Percentiles rank a stretch among this genome's conserved stretches.
Evolutionary conservation across 208 protist genomes (phyloP).

Genomic region (Crithidia thermophila): DNA sequence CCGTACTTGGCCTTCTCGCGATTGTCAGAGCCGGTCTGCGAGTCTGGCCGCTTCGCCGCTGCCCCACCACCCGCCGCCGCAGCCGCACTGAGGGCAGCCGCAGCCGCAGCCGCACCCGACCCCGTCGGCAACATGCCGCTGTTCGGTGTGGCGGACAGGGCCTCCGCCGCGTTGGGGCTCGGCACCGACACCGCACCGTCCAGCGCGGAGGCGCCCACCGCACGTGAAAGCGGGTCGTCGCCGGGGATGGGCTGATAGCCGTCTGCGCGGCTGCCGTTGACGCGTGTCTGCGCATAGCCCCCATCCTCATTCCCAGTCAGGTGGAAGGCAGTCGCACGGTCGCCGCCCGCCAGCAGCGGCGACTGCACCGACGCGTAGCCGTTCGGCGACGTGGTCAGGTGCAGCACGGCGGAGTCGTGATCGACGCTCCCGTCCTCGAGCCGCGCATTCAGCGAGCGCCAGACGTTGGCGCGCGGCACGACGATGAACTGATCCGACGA

Average conservation of each 20-base stretch:
- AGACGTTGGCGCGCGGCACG: conserved; percentile 70
- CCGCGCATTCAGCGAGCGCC: conserved; percentile 52
- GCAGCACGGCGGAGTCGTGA: conserved; percentile 11
- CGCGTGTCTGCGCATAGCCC: not conserved
- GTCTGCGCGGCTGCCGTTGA: not conserved
- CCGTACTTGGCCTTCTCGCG: conserved; percentile 47
- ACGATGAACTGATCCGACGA: conserved; percentile 59
- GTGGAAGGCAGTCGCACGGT: not conserved
- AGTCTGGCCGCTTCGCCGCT: not conserved
- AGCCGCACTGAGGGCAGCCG: not conserved
- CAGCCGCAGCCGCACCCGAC: not conserved
- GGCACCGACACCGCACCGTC: not conserved
- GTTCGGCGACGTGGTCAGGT: conserved; percentile 4
- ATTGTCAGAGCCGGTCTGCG: conserved; percentile 5
- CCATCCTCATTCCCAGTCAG: not conserved
- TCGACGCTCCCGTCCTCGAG: conserved; percentile 16
- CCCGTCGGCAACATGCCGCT: not conserved
- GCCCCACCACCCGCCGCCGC: not conserved
- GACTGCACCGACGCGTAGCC: conserved; percentile 9
- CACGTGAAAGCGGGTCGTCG: conserved; percentile 9
- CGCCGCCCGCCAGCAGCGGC: conserved; percentile 15
- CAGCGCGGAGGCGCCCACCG: not conserved
- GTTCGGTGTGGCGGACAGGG: too few species aligned
- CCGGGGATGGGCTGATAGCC: conserved; percentile 7
- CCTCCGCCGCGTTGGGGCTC: too few species aligned